Percentiles rank a stretch among this genome's conserved stretches.
phyloP scores from a whole-genome alignment of 306 rosid species.

The Carpinus viminea region DNA sequence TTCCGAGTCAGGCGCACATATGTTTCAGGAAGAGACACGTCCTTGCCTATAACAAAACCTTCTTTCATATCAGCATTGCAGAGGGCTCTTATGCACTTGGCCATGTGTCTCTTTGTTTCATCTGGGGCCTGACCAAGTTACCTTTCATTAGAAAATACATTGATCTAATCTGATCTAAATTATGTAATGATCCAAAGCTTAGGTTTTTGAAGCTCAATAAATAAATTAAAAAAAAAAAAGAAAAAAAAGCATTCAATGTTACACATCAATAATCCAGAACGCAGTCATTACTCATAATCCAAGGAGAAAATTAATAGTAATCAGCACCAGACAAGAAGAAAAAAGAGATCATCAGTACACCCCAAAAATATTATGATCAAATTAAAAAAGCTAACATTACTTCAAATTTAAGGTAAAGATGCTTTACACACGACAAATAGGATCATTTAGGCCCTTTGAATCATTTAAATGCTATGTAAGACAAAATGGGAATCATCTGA shows the following conservation, averaged over 20 bases:
- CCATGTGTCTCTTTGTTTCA: conserved; percentile 70
- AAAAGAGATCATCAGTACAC: background rate
- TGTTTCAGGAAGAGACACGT: conserved; percentile 91
- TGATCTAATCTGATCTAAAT: background rate
- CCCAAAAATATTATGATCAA: background rate
- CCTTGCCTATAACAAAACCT: conserved; percentile 90
- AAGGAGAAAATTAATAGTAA: background rate
- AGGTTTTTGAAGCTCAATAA: background rate
- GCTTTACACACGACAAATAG: background rate
- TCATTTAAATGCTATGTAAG: background rate
- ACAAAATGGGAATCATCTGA: background rate
- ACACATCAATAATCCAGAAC: background rate
- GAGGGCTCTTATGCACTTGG: conserved; percentile 75
- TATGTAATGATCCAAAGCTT: background rate
- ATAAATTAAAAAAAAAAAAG: too few species aligned
- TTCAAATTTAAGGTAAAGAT: background rate
- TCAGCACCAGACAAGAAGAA: background rate
- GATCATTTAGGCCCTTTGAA: background rate
- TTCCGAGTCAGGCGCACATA: conserved; percentile 49
- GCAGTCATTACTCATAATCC: background rate
- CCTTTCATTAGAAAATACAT: conserved; percentile 38
- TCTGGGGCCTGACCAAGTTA: conserved; percentile 73
- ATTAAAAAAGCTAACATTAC: background rate
- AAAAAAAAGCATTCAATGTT: background rate
- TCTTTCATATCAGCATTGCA: conserved; percentile 88